Evolutionary conservation across 768 basidiomycete genomes (phyloP).

Genomic region (Russula sp.): DNA sequence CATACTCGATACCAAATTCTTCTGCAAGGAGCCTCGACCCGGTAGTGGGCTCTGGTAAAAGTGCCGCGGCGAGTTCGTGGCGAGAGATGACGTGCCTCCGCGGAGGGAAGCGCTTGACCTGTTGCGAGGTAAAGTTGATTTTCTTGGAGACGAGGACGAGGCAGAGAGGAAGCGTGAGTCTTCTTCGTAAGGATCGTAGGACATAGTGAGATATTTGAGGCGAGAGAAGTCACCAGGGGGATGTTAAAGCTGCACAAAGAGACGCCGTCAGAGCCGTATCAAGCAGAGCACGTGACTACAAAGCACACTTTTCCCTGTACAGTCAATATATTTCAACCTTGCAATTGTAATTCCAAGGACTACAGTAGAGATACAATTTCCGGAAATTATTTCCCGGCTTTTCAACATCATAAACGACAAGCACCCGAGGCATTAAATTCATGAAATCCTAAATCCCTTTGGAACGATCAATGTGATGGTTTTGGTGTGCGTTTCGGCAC

Average conservation of each 20-base stretch:
- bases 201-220: conserved; percentile 16
- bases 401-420: neutral
- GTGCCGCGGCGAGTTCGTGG: conserved; percentile 85
- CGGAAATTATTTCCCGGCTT: neutral
- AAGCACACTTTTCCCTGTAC: no score
- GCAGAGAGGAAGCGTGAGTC: conserved; percentile 37
- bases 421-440: no score
- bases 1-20: conserved; percentile 88
- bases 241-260: neutral
- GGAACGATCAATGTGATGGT: neutral
- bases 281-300: neutral
- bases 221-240: conserved; percentile 1
- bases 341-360: neutral
- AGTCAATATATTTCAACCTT: neutral
- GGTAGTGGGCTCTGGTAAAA: conserved; percentile 81
- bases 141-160: conserved; percentile 33
- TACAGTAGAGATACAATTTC: conserved; percentile 14
- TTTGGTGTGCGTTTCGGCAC: conserved; percentile 37
- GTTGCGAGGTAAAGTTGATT: conserved; percentile 36
- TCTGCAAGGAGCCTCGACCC: conserved; percentile 78
- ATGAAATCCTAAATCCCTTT: neutral
- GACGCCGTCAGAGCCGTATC: neutral
- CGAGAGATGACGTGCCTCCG: conserved; percentile 53
- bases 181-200: conserved; percentile 25
- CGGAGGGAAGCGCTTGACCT: conserved; percentile 55